Base-by-base conservation (phyloP, 495 filamentous ascomycete species). In the Penicillium pulvis region DNA sequence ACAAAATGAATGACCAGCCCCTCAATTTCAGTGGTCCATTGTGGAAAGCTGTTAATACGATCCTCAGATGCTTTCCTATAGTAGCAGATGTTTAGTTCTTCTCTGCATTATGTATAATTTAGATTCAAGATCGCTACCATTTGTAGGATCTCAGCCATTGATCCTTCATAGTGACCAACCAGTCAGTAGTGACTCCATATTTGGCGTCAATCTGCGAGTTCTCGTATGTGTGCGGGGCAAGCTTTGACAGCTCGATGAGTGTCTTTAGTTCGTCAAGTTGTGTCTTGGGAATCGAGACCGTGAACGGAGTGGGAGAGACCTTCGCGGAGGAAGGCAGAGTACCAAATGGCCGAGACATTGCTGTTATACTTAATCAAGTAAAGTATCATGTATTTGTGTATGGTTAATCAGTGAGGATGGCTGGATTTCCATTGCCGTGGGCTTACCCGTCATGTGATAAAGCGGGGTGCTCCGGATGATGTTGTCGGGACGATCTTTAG, bases 11-110 rank as follows among this genome's bases (percentile, higher is more conserved):
- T 75, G 1, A 70, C 66, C 26, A 81, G 66, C 23, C 78, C 75
- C 41, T 79, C 72, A 24, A 90, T 71, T 3, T 71, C 62, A 10
- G 76, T 72, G 0, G 64, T 83, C 72, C 79, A 90, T 58, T 91
- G 83, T 3, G 87, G 85, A 59, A 87, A 82, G 10, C 66, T 76
- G 72, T 91, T 90, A 52, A 87, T 83, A 35, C 75, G 75, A 11
- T 71, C 60, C 63, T 90, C 85, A 12, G 71, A 66, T 8, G 75
- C 62, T 61, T 79, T 77, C 83, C 81, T 81, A 17, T 44, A 26
- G 35, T 28, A 2, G 19, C 30, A 4, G 45, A 58, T n/a, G 51
- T 19, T 39, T 36, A 26, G 30, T 47, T 17, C 30, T 42, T 28
- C 4, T 28, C 4, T 19, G 2, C 6, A 23, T 44, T 1, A 16